These are phyloP conservation scores for Jimgerdemannia lactiflua DNA, from an alignment of 192 early-diverging fungal species.

Conservation along the genomic window DNA sequence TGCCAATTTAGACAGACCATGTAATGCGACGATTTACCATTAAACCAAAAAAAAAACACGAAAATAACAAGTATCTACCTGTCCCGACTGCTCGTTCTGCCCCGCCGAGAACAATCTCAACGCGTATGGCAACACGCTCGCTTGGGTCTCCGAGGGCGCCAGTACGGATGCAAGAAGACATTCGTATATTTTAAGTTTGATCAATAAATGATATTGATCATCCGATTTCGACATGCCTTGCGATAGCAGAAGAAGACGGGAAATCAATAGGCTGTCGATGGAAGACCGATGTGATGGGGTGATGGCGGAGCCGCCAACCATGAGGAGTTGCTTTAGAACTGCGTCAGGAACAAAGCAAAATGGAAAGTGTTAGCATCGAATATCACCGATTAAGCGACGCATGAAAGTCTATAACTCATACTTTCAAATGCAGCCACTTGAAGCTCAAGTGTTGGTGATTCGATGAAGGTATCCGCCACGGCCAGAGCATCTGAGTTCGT, in stretches of 20 bases:
- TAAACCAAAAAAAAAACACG: not conserved
- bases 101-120: slow-evolving; percentile 32
- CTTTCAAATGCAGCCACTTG: slow-evolving; percentile 19
- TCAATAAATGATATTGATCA: not conserved
- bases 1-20: too few relatives aligned
- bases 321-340: slow-evolving; percentile 20
- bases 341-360: not conserved
- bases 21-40: not conserved
- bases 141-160: slow-evolving; percentile 33
- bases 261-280: slow-evolving; percentile 27
- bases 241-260: slow-evolving; percentile 20
- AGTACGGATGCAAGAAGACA: slow-evolving; percentile 38
- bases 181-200: slow-evolving; percentile 26
- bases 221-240: not conserved
- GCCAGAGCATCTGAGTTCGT: slow-evolving; percentile 31
- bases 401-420: slow-evolving; percentile 4
- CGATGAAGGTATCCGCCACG: not conserved
- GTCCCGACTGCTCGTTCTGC: slow-evolving; percentile 24
- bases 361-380: not conserved
- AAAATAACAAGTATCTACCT: slow-evolving; percentile 17
- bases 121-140: slow-evolving; percentile 37
- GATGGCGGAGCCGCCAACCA: slow-evolving; percentile 21
- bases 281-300: slow-evolving; percentile 12
- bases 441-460: too few relatives aligned
- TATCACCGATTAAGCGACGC: too few relatives aligned